These are phyloP conservation scores for Amanita rubescens DNA, from an alignment of 768 basidiomycete species.

Conservation along the genomic window DNA sequence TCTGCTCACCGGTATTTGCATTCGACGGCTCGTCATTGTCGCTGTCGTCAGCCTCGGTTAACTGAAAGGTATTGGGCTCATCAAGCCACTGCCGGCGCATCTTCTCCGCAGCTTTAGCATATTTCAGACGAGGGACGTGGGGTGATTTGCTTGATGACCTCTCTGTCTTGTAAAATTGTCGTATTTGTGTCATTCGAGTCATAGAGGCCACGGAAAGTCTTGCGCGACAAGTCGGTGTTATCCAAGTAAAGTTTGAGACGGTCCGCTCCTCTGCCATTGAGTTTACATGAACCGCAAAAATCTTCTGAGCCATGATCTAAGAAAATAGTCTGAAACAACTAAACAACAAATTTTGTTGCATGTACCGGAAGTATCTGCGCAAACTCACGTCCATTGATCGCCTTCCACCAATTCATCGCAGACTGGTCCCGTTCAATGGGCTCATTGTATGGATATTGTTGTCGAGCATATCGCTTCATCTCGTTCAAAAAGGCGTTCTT, in stretches of 20 bases:
- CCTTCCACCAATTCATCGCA: slow-evolving; percentile 16
- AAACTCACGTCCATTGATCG: slow-evolving; percentile 2
- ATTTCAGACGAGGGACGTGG: neutral
- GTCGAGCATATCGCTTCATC: slow-evolving; percentile 13
- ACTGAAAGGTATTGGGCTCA: no score
- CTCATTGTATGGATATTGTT: slow-evolving; percentile 16
- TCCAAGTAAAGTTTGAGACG: slow-evolving; percentile 27
- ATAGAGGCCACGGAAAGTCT: slow-evolving; percentile 7
- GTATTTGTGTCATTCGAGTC: slow-evolving; percentile 13
- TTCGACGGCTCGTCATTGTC: no score
- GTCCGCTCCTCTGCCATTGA: slow-evolving; percentile 15
- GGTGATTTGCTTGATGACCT: neutral
- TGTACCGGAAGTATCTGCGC: slow-evolving; percentile 20
- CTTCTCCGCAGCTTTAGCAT: no score
- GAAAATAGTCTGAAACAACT: neutral
- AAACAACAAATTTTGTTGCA: neutral
- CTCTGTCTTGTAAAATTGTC: slow-evolving; percentile 15
- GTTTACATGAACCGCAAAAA: slow-evolving; percentile 9
- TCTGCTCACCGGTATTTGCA: no score
- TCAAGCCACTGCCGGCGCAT: no score
- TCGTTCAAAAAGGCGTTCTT: slow-evolving; percentile 11
- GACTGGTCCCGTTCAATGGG: slow-evolving; percentile 1
- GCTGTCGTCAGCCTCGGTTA: no score
- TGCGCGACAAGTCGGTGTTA: slow-evolving; percentile 16
- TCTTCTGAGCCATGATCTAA: slow-evolving; percentile 12